Evolutionary conservation across 2,329 filamentous ascomycete species (phyloP).

Genomic region (Exophiala bonariae): DNA sequence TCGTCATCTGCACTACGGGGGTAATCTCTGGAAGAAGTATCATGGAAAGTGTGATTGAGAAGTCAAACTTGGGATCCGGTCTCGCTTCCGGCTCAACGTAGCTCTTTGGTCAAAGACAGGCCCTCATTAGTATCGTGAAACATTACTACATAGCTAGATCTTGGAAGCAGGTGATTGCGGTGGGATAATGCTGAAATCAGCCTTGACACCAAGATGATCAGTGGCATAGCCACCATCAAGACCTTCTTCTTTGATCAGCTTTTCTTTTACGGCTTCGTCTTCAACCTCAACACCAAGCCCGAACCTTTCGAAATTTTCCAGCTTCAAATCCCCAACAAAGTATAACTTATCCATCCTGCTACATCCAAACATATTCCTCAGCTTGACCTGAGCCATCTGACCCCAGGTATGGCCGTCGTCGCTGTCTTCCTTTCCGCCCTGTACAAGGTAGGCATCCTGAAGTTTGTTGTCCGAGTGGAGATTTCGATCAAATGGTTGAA

Average conservation of each 20-base stretch:
- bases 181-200: constrained; percentile 19
- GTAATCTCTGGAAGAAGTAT: constrained; percentile 87
- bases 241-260: constrained; percentile 21
- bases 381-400: constrained; percentile 47
- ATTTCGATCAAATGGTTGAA: constrained; percentile 53
- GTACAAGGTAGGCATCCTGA: constrained; percentile 54
- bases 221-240: constrained; percentile 28
- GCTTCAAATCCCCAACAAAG: constrained; percentile 51
- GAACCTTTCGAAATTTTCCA: constrained; percentile 43
- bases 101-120: no score
- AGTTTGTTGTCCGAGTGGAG: constrained; percentile 51
- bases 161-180: background rate
- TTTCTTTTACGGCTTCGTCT: constrained; percentile 25
- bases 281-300: constrained; percentile 47
- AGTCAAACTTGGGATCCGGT: constrained; percentile 31
- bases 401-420: constrained; percentile 60
- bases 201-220: constrained; percentile 28
- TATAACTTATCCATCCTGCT: constrained; percentile 58
- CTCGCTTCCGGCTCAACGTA: constrained; percentile 3
- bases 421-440: constrained; percentile 52
- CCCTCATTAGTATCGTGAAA: background rate
- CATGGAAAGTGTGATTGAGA: constrained; percentile 83
- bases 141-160: background rate
- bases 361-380: constrained; percentile 49
- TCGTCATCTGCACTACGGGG: constrained; percentile 90